Evolutionary conservation across 108 stramenopile genomes (phyloP), one percentile per base, ranked within the genome.

Genomic region (Nitzschia sp.): DNA sequence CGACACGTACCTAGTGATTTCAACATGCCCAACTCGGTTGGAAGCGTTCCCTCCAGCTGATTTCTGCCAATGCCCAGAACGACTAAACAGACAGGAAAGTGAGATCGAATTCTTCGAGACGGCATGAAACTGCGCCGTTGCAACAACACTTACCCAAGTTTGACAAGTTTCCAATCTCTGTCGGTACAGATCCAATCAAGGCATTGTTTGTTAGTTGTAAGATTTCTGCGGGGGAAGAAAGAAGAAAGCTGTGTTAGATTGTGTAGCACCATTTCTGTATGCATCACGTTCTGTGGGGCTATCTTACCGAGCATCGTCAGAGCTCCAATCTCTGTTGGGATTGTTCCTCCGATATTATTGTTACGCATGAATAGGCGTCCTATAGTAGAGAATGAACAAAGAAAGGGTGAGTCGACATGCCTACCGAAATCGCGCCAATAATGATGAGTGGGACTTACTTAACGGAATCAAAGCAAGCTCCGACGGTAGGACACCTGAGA

Each of bases 41-140:
- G 83, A 23, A 89, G 60, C 8, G 72, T 72, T 28, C 88, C 88
- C 0, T 26, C 56, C 32, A 89, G 55, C 35, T 35, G n/a, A 59
- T 85, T 85, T 56, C 64, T 67, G 19, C 71, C 69, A 33, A 81
- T 42, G 47, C 64, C 60, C 29, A 74, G 19, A 26, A 48, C 2
- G 1, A 2, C 35, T 36, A 51, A n/a, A n/a, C 19, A 4, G 24
- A 6, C 38, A 42, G 38, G 13, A n/a, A 53, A 53, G n/a, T 6
- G 24, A 53, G 51, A 19, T 24, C 5, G 13, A 53, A 53, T 46
- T 17, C 9, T 46, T 46, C 17, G 45, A 13, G 45, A 46, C 13
- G 13, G 17, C 17, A 46, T 9, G 45, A 46, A 13, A 9, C 13
- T 46, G 45, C 45, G 9, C 13, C 45, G 45, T 13, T 46, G 45